Evolutionary conservation across 805 yeast species (phyloP).

Genomic region (Yamadazyma insecticola): DNA sequence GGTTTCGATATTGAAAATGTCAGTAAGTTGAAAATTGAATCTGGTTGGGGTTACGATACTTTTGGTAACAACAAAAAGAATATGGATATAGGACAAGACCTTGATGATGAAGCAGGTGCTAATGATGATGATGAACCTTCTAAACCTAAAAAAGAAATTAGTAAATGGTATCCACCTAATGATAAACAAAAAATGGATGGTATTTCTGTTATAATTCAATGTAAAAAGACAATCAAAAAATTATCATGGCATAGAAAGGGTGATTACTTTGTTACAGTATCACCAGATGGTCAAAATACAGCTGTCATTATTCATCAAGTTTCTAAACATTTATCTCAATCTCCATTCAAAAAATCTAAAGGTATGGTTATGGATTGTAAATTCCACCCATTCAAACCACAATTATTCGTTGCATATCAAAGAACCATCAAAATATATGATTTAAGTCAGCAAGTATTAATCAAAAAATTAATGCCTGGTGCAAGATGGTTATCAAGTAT

Average conservation of each 20-base stretch:
- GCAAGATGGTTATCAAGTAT: slow-evolving; percentile 90
- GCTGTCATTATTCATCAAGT: slow-evolving; percentile 93
- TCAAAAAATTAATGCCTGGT: slow-evolving; percentile 88
- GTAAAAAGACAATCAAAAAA: slow-evolving; percentile 66
- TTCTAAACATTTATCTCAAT: slow-evolving; percentile 90
- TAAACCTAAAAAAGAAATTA: slow-evolving; percentile 44
- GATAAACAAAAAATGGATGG: slow-evolving; percentile 57
- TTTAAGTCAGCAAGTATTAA: slow-evolving; percentile 75
- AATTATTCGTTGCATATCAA: slow-evolving; percentile 89
- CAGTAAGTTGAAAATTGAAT: slow-evolving; percentile 73
- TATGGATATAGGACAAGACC: slow-evolving; percentile 35
- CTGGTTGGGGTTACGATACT: slow-evolving; percentile 85
- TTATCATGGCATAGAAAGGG: slow-evolving; percentile 96
- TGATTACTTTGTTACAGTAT: slow-evolving; percentile 92
- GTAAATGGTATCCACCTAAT: slow-evolving; percentile 81
- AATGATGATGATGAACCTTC: slow-evolving; percentile 17
- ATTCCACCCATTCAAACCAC: slow-evolving; percentile 96
- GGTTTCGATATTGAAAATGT: slow-evolving; percentile 82
- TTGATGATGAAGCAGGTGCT: slow-evolving; percentile 22
- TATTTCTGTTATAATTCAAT: slow-evolving; percentile 66
- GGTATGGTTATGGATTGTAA: slow-evolving; percentile 95
- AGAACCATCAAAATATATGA: slow-evolving; percentile 89
- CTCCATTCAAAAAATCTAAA: slow-evolving; percentile 89
- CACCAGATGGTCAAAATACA: slow-evolving; percentile 87
- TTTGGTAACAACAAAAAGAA: slow-evolving; percentile 48